These are phyloP conservation scores for Candida sp. DNA, from an alignment of 1,139 yeast species.

Conservation along the genomic window DNA sequence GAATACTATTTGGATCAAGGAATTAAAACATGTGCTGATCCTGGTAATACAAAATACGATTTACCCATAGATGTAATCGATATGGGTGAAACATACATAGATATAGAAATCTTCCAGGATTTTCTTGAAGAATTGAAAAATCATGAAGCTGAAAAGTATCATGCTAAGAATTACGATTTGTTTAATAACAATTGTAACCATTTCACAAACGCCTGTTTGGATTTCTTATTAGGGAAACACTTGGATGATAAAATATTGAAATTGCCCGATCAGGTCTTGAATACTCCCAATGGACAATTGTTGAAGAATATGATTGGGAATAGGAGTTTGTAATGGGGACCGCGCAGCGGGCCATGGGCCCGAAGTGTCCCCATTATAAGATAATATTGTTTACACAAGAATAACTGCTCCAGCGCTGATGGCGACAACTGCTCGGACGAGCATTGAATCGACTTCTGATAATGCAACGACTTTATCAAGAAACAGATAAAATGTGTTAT, in stretches of 20 bases:
- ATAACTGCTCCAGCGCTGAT: too few relatives aligned
- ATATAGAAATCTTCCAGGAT: constrained; percentile 50
- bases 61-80: constrained; percentile 50
- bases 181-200: constrained; percentile 71
- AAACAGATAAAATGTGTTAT: too few relatives aligned
- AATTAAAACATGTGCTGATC: constrained; percentile 37
- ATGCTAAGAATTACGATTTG: constrained; percentile 50
- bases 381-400: too few relatives aligned
- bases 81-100: constrained; percentile 52
- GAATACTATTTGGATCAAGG: constrained; percentile 66
- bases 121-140: constrained; percentile 46
- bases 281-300: constrained; percentile 56
- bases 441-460: too few relatives aligned
- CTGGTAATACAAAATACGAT: constrained; percentile 62
- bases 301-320: constrained; percentile 32
- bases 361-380: too few relatives aligned
- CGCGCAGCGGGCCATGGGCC: too few relatives aligned
- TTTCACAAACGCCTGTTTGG: constrained; percentile 55
- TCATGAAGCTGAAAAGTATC: constrained; percentile 39
- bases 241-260: constrained; percentile 48
- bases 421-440: too few relatives aligned
- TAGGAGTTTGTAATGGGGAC: neutral
- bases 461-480: too few relatives aligned
- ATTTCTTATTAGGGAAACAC: constrained; percentile 54
- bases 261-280: constrained; percentile 55